Conservation (phyloP, 2,329 filamentous ascomycete genomes). For the Trichoderma harzianum region DNA sequence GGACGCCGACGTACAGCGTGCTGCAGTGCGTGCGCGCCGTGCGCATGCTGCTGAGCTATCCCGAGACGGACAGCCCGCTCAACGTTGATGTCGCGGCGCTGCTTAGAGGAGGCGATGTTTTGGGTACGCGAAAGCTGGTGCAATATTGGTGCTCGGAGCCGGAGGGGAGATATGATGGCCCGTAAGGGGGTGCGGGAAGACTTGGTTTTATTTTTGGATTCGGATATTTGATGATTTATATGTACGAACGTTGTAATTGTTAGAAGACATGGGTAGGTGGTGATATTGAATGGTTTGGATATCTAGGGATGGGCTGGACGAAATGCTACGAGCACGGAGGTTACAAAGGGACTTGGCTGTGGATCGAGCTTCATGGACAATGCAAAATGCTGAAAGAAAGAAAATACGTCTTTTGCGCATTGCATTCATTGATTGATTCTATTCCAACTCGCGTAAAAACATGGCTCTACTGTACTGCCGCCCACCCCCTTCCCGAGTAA, state of each 20-base stretch:
- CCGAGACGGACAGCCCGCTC: constrained; percentile 70
- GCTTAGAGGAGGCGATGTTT: constrained; percentile 61
- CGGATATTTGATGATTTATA: background rate
- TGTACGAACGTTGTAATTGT: background rate
- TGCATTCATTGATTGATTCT: constrained; percentile 17
- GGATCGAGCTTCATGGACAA: background rate
- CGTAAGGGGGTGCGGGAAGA: constrained; percentile 23
- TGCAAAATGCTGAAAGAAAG: background rate
- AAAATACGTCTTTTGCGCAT: background rate
- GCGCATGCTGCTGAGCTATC: constrained; percentile 60
- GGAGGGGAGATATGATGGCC: constrained; percentile 36
- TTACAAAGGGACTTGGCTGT: background rate
- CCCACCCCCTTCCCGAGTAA: background rate
- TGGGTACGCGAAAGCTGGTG: constrained; percentile 68
- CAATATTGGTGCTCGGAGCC: constrained; percentile 60
- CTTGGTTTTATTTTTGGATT: background rate
- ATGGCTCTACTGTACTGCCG: background rate
- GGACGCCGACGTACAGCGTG: constrained; percentile 84
- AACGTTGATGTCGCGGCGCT: constrained; percentile 76
- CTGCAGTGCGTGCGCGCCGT: constrained; percentile 70
- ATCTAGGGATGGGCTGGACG: background rate
- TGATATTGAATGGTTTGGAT: background rate
- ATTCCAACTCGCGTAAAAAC: constrained; percentile 10
- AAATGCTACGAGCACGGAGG: background rate
- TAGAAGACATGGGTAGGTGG: background rate